Percentiles rank a stretch among this genome's conserved stretches.
Evolutionary conservation across 495 filamentous ascomycete species (phyloP).

Genomic region (Neurospora sp.): DNA sequence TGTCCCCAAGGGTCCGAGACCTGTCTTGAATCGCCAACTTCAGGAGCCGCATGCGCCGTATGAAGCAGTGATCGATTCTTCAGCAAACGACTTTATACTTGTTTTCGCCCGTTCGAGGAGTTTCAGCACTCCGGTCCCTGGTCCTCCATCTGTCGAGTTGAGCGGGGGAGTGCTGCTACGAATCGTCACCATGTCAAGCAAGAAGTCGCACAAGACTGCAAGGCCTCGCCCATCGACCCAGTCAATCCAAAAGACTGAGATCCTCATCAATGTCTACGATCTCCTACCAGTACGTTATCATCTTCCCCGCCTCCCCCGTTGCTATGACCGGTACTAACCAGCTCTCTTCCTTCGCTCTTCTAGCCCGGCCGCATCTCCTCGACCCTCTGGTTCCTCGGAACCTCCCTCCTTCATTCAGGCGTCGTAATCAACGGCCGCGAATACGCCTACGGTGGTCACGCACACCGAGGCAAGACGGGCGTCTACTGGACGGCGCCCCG

Average conservation of each 20-base stretch:
- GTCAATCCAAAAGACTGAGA: constrained; percentile 56
- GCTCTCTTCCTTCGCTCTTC: not conserved
- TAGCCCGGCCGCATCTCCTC: constrained; percentile 59
- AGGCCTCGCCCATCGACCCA: constrained; percentile 46
- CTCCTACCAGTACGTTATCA: constrained; percentile 50
- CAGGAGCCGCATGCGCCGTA: not conserved
- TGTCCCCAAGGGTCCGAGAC: not conserved
- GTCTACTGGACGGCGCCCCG: constrained; percentile 69
- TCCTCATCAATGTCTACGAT: constrained; percentile 74
- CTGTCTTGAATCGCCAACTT: not conserved
- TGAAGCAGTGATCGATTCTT: not conserved
- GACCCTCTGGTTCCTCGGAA: constrained; percentile 60
- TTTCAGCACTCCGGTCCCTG: not conserved
- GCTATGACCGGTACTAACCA: not conserved
- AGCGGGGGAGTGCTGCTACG: not conserved
- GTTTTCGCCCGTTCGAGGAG: not conserved
- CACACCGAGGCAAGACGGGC: constrained; percentile 52
- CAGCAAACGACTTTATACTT: not conserved
- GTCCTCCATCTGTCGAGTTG: not conserved
- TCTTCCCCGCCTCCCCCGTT: constrained; percentile 1
- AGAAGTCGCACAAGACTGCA: constrained; percentile 30
- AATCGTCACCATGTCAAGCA: not conserved
- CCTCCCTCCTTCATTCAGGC: constrained; percentile 65
- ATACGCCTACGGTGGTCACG: constrained; percentile 78
- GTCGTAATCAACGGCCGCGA: constrained; percentile 67